Evolutionary conservation across 192 early-diverging fungal genomes (phyloP), one percentile per base, ranked within the genome.

Genomic region (Lunasporangiospora selenospora): DNA sequence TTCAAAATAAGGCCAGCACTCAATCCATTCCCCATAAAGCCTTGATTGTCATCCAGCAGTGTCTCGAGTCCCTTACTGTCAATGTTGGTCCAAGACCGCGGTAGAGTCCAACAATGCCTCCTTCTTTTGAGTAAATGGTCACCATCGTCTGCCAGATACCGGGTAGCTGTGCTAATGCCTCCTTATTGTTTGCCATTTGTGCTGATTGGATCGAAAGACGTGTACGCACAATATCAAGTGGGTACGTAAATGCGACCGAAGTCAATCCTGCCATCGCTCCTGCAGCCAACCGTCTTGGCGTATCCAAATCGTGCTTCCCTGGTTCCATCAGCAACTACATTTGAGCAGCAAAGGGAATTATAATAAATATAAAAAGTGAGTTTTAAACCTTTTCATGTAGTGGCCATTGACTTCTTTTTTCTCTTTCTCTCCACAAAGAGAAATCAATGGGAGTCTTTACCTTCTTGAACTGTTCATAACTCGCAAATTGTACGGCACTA

Each of bases 401-500:
- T 18, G 24, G 5, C n/a, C 11, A 15, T 49, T 13, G 15, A 6
- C 41, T 43, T 13, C 5, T 43, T 4, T 19, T 11, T 6, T 19
- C 41, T 43, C 41, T 43, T n/a, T n/a, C n/a, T n/a, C n/a, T n/a
- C n/a, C n/a, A n/a, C n/a, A n/a, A n/a, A 32, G 4, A 12, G 23
- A 18, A 45, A 6, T 6, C 6, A 30, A 12, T 4, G 36, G 24
- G 45, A 4, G n/a, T n/a, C n/a, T n/a, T n/a, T 63, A 80, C 78
- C 32, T 62, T 62, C 64, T 92, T 92, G 53, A 90, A 87, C 60
- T 92, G 87, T 53, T 92, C 91, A 49, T 92, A 92, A 16, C 89
- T 83, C 15, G 91, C 91, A 78, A 93, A 91, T 75, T 93, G 91
- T 8, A 88, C 87, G 1, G 91, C 91, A 65, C 88, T 89, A 64